Base-by-base conservation (phyloP, 2,329 filamentous ascomycete species). In the Chalara sp. region DNA sequence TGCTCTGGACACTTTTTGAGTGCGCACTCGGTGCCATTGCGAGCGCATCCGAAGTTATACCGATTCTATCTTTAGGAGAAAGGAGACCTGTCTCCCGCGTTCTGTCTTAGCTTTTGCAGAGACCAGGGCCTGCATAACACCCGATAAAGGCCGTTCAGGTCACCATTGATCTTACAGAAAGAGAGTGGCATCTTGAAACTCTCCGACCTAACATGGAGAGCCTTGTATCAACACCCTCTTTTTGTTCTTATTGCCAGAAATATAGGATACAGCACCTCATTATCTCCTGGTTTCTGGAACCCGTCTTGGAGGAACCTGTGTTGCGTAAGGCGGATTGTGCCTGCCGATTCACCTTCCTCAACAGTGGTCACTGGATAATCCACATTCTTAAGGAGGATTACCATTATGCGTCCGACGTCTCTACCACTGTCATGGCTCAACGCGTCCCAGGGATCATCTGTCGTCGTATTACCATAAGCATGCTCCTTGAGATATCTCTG, bases 291-390 rank as follows among this genome's bases (percentile, higher is more conserved):
- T 3, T 21, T 21, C 21, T 21, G 3, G 21, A 21, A 21, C 21
- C 21, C 21, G 3, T 21, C 21, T 21, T 21, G 21, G 21, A 86
- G 70, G 72, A 86, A 87, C 52, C 83, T 79, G 67, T 86, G 85
- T 65, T 87, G 84, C 70, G 81, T 83, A 60, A 87, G 68, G 53
- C 77, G 76, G 60, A 87, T 83, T 29, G 76, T 77, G 50, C 46
- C 43, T 5, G 33, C 35, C 13, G 73, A 76, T 33, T 75, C 69
- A 40, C 71, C 70, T 33, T 76, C 69, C 1, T 77, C 79, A 35
- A 87, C 81, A 32, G 75, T 79, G 46, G 87, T 70, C 41, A 88
- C 81, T 5, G 84, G 84, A 68, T 80, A 86, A 44, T 84, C 84
- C 53, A 86, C 78, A 53, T 84, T 80, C 72, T 84, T 84, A 21